Percentiles rank a stretch among this genome's conserved stretches.
Conservation (phyloP, 768 basidiomycete genomes). For the Tylopilus rubrobrunneus region DNA sequence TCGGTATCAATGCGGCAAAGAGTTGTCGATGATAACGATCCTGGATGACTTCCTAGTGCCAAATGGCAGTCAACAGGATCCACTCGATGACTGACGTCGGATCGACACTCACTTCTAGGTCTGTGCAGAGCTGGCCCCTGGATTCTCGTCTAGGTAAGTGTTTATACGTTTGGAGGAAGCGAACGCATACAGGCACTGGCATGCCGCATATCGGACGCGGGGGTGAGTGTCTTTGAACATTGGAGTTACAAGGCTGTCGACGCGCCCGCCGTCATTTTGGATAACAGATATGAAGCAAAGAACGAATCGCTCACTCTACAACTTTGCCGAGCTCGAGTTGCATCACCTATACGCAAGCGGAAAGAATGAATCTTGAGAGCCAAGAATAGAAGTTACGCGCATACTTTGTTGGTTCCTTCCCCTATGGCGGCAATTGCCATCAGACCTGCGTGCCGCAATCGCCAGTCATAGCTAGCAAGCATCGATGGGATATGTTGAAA, state of each 20-base stretch:
- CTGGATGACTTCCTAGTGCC: constrained; percentile 68
- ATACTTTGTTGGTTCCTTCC: constrained; percentile 74
- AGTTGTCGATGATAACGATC: constrained; percentile 63
- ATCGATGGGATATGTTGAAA: constrained; percentile 83
- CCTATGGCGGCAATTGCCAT: constrained; percentile 85
- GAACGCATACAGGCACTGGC: constrained; percentile 71
- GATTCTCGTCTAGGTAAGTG: background rate
- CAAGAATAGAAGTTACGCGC: background rate
- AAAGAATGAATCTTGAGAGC: background rate
- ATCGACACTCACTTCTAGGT: constrained; percentile 60
- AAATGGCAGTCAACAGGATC: background rate
- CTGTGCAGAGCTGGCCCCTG: constrained; percentile 87
- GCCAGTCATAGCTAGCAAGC: constrained; percentile 81
- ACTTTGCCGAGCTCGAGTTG: constrained; percentile 78
- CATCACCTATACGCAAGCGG: constrained; percentile 50
- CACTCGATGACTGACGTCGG: background rate
- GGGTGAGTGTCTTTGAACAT: constrained; percentile 80
- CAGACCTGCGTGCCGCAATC: constrained; percentile 77
- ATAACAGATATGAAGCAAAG: background rate
- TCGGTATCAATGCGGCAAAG: constrained; percentile 65
- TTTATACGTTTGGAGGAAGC: background rate
- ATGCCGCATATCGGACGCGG: constrained; percentile 68
- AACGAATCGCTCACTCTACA: constrained; percentile 54
- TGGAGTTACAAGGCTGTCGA: constrained; percentile 61
- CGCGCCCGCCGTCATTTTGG: background rate